Evolutionary conservation across 805 yeast genomes (phyloP), one percentile per base, ranked within the genome.

Genomic region (Hanseniaspora osmophila): DNA sequence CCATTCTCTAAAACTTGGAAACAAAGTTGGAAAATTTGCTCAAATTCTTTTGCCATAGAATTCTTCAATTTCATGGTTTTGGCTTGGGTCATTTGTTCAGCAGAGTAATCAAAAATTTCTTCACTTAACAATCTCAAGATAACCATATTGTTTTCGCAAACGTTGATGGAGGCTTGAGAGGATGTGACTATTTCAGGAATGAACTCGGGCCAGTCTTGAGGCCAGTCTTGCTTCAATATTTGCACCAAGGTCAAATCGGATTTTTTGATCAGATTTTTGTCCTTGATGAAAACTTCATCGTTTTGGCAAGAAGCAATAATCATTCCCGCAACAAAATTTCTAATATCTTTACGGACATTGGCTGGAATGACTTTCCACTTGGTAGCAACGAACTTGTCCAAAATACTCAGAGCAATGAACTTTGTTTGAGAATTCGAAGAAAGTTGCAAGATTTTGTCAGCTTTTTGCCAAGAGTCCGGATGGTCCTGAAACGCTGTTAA

Each of bases 161-260:
- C 96, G 57, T 87, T 90, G 62, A 84, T 77, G 18, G 92, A 80
- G 12, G 90, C 77, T 51, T 85, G 76, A 41, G 94, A 80, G 51
- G 94, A 80, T 49, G 73, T 75, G 41, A 90, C 92, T 47, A 92
- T 75, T 62, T 92, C 98, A 15, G 96, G 95, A 43, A 92, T 83
- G 57, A 92, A 92, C 56, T 81, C 84, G 16, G 97, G 97, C 99
- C 99, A 92, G 62, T 88, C 84, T 54, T 80, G 85, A 32, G 99
- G 99, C 99, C 99, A 92, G 62, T 92, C 99, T 66, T 92, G 97
- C 59, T 92, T 92, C 58, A 92, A 75, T 44, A 92, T 80, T 58
- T 88, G 94, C 33, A 92, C 98, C 56, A 92, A 70, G 13, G 97
- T 90, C 58, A 92, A 72, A 65, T 92, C 95, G 55, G 88, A 87